phyloP scores from a whole-genome alignment of 495 filamentous ascomycete species.

The Neurospora tetrasperma region DNA sequence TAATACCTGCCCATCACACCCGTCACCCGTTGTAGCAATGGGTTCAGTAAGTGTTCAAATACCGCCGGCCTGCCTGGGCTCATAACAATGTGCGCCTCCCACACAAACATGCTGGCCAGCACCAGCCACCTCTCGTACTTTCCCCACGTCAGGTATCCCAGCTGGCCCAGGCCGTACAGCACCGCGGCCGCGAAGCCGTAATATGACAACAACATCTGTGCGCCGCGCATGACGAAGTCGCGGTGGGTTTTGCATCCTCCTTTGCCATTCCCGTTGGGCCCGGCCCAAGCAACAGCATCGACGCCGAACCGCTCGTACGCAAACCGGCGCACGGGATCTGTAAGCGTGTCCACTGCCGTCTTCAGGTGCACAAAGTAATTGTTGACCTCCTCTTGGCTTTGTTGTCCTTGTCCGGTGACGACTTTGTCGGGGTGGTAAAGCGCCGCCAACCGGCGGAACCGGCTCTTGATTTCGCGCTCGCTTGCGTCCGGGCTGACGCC shows the following conservation, averaged over 20 bases:
- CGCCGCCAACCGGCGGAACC: conserved; percentile 75
- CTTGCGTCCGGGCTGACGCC: conserved; percentile 55
- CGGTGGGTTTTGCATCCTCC: conserved; percentile 49
- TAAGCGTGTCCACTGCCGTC: conserved; percentile 71
- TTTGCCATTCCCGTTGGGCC: conserved; percentile 17
- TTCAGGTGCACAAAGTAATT: conserved; percentile 73
- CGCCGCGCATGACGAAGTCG: conserved; percentile 62
- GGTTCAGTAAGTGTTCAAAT: conserved; percentile 50
- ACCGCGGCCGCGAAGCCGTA: conserved; percentile 53
- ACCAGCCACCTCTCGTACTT: conserved; percentile 85
- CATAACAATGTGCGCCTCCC: conserved; percentile 67
- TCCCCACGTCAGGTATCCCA: conserved; percentile 78
- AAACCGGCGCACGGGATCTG: conserved; percentile 69
- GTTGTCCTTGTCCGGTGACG: conserved; percentile 18
- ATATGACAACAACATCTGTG: conserved; percentile 46
- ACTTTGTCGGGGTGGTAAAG: conserved; percentile 87
- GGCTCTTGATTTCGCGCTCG: conserved; percentile 70
- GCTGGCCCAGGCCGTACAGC: conserved; percentile 57
- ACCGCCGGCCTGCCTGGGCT: conserved; percentile 49
- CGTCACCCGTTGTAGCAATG: conserved; percentile 41
- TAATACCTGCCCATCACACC: conserved; percentile 46
- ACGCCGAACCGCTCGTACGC: conserved; percentile 95
- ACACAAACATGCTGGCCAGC: conserved; percentile 53
- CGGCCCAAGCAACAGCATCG: conserved; percentile 51
- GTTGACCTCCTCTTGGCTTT: conserved; percentile 20